Evolutionary conservation across 1,284 basidiomycete species (phyloP).

Genomic region (Puccinia horiana): DNA sequence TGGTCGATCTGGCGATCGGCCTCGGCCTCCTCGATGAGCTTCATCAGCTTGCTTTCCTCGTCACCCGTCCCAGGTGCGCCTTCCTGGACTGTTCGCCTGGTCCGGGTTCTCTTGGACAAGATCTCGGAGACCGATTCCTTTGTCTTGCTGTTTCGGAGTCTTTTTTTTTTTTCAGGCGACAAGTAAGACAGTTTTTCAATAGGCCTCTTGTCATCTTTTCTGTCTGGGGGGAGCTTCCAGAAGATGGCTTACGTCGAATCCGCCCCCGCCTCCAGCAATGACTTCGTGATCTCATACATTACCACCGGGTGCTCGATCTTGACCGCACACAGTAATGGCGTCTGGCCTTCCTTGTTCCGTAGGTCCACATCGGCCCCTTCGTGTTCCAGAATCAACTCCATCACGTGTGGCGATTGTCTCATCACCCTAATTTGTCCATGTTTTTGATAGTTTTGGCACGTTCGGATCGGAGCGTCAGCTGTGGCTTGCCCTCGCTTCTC

Average conservation of each 20-base stretch:
- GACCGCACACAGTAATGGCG: constrained; percentile 28
- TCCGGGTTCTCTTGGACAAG: not conserved
- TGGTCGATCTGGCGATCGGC: constrained; percentile 24
- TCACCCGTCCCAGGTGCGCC: not conserved
- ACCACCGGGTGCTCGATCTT: constrained; percentile 11
- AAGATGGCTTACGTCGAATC: constrained; percentile 21
- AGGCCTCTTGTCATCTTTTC: too few relatives aligned
- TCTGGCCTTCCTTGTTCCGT: constrained; percentile 24
- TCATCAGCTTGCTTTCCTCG: not conserved
- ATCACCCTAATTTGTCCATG: constrained; percentile 10
- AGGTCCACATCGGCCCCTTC: constrained; percentile 45
- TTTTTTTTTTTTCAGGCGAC: not conserved
- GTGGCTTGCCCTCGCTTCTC: not conserved
- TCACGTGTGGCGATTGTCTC: constrained; percentile 18
- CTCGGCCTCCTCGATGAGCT: not conserved
- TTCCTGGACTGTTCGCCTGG: not conserved
- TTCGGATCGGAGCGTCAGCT: not conserved
- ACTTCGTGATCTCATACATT: constrained; percentile 23
- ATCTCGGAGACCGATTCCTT: constrained; percentile 14
- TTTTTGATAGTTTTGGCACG: too few relatives aligned
- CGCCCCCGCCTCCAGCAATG: constrained; percentile 40
- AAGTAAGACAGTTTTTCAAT: too few relatives aligned
- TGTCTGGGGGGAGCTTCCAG: not conserved
- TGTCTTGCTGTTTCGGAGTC: constrained; percentile 6
- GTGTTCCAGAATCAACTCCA: constrained; percentile 47